These are phyloP conservation scores for Psidium guajava DNA, from an alignment of 345 rosid genomes.

Conservation along the genomic window DNA sequence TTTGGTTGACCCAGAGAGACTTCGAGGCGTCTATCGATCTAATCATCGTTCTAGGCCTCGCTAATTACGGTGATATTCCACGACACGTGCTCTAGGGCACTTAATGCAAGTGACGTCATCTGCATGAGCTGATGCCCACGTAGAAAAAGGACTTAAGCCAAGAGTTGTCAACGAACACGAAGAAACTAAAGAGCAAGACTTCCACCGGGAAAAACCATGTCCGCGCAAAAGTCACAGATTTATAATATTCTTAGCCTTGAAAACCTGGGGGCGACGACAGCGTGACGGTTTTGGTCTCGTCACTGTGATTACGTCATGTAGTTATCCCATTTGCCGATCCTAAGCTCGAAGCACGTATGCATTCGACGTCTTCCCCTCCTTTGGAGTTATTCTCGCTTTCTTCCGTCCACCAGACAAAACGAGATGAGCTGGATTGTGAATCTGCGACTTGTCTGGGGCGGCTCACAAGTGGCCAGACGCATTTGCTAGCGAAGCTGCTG, in stretches of 20 bases:
- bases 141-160: not conserved
- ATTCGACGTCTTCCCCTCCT: not conserved
- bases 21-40: not conserved
- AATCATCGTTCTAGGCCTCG: not conserved
- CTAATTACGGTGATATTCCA: not conserved
- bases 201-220: not conserved
- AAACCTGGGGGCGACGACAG: not conserved
- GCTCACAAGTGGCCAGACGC: not conserved
- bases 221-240: not conserved
- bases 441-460: not conserved
- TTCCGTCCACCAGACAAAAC: not conserved
- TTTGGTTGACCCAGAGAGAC: too few relatives aligned
- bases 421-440: not conserved
- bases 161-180: not conserved
- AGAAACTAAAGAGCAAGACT: not conserved
- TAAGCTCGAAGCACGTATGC: not conserved
- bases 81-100: not conserved
- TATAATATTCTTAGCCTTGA: not conserved
- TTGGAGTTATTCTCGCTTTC: not conserved
- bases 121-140: not conserved
- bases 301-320: not conserved
- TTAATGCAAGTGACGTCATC: not conserved
- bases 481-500: not conserved
- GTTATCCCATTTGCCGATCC: not conserved
- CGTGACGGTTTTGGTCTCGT: not conserved